Evolutionary conservation across 1,284 basidiomycete genomes (phyloP), one percentile per base, ranked within the genome.

Genomic region (Mycosarcoma mackinlayi): DNA sequence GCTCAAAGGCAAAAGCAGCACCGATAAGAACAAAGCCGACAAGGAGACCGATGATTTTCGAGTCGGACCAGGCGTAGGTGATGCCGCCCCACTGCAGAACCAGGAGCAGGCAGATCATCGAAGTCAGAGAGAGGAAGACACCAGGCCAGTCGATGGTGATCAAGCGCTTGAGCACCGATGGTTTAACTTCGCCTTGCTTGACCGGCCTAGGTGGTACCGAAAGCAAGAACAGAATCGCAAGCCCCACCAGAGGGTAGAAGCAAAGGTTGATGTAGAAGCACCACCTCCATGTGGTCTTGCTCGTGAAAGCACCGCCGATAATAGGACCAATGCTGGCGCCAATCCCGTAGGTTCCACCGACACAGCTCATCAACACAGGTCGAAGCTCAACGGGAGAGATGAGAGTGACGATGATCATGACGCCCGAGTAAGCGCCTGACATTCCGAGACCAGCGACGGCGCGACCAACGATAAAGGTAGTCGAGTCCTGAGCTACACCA

Each of bases 41-140:
- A 13, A 83, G 70, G 25, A 82, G 64, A 19, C 80, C 80, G 40
- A 80, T 73, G 5, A 79, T 66, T 19, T 45, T 63, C 5, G 58
- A 52, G 14, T 64, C 70, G 50, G 46, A 42, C 80, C 80, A 82
- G 0, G 55, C 53, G 49, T 80, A 75, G 27, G 65, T 67, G 46
- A 80, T 75, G 3, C 80, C 63, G 21, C 57, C 67, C 60, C 65
- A 65, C 50, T 80, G 78, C 5, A 81, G 57, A 13, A 75, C 75
- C 9, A 83, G 71, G 23, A 83, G 69, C 28, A 83, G 54, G 56
- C 78, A 82, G 7, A 81, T 78, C 48, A 83, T 59, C 16, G 62
- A 52, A 10, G 56, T 69, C 18, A 83, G 57, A 30, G 77, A 64
- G n/a, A 83, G 48, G 8, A 45, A 41, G 0, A 76, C 72, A 16